Evolutionary conservation across 2,329 filamentous ascomycete species (phyloP), one percentile per base, ranked within the genome.

Genomic region (Aspergillus quadrilineatus): DNA sequence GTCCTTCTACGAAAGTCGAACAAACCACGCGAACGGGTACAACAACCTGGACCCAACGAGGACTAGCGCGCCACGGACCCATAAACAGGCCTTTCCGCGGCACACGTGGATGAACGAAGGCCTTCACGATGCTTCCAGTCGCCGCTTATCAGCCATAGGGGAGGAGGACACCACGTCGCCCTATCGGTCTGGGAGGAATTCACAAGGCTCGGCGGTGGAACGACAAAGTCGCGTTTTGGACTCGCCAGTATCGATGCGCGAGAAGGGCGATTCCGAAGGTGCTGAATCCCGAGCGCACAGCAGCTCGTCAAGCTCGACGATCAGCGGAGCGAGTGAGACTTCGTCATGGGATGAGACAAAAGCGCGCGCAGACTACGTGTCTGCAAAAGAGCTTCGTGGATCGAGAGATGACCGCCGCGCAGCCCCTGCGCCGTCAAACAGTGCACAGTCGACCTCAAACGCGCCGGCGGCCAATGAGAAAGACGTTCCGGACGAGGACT

Each of bases 401-500:
- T 29, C 52, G 45, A 36, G 45, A 6, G 41, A 29, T 36, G 47
- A 46, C 12, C 48, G 43, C 48, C 43, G 45, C 29, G 45, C 52
- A 37, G 36, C 29, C 34, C 43, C 22, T 48, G 36, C 4, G n/a
- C 26, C 15, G 15, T 15, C 54, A 44, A 62, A 60, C 28, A 63
- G 65, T 12, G 58, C 55, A 39, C 65, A 65, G 15, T 55, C 65
- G 9, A 63, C 62, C 56, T 70, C 66, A 41, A 71, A 64, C 55
- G 75, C 67, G 65, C 76, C 59, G 63, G 71, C 67, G 63, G 74
- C 63, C 66, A 73, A 63, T 65, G 75, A 67, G 44, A 67, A 69
- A 50, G 67, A 71, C 32, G 75, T 71, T 17, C 74, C 82, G 3
- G 84, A 86, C 55, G 83, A 89, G 54, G 80, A 82, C 44, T 85